Base-by-base conservation (phyloP, 306 rosid species). In the Quercus agrifolia region DNA sequence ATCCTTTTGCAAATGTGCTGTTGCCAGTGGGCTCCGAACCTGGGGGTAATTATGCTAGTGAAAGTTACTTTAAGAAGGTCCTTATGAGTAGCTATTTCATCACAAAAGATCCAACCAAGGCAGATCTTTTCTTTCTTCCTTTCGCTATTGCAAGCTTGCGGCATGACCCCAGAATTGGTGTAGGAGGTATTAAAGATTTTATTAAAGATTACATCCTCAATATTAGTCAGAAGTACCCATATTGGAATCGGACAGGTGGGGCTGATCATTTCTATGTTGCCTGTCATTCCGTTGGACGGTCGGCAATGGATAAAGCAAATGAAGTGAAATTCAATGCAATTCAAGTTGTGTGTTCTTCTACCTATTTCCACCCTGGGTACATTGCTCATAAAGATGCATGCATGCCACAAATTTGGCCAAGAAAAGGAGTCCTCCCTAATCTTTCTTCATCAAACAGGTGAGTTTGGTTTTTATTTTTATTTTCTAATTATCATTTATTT, bases 401-500 rank as follows among this genome's bases (percentile, higher is more conserved):
- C 61, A 87, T 91, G 19, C 98, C 98, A 1, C 97, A 93, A 81
- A 86, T 93, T 74, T 93, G 97, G 91, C 97, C 98, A 2, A 87
- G 94, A 82, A 73, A 85, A 31, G 84, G 81, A 67, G 83, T 88
- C 31, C 88, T 86, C 71, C 88, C 87, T 13, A 83, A 86, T 52
- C 91, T 93, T 78, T 75, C 74, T 71, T 83, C 92, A 14, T 78
- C 96, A 35, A 83, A 84, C 7, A 94, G 97, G 97, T 93, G 77
- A 5, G 66, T 15, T 78, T 69, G 68, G 33, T 79, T 57, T 41
- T 70, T 77, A 44, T 56, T 30, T 74, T 31, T 31, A 17, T 17
- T 20, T 74, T 55, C 70, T 52, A 14, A 54, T 41, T 63, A 27
- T 6, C 13, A 11, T 58, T 64, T 61, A 7, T 54, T 56, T 44